Conservation (phyloP, 805 yeast species). For the Wickerhamiella dianesei region DNA sequence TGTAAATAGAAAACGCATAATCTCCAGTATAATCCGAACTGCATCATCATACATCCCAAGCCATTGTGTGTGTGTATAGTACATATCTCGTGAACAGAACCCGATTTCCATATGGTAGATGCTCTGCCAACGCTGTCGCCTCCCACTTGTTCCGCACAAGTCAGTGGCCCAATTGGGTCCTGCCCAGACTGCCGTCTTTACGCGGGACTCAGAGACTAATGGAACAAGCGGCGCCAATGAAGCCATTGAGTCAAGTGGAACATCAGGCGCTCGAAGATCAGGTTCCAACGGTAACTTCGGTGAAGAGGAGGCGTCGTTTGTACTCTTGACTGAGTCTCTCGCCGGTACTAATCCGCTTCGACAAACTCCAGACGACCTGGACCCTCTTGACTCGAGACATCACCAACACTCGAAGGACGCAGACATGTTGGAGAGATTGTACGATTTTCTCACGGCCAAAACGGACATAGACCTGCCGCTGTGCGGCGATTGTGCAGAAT, state of each 20-base stretch:
- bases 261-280: neutral
- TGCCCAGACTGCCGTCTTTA: conserved; percentile 14
- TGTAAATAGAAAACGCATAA: neutral
- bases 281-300: conserved; percentile 8
- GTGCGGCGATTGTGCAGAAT: conserved; percentile 70
- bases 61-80: neutral
- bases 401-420: conserved; percentile 7
- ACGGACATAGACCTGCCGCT: conserved; percentile 76
- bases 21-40: too few relatives aligned
- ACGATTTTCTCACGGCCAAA: conserved; percentile 55
- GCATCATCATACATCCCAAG: too few relatives aligned
- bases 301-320: conserved; percentile 19
- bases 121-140: conserved; percentile 50
- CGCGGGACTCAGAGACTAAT: neutral
- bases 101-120: conserved; percentile 3
- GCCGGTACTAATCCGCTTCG: conserved; percentile 16
- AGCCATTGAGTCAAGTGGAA: conserved; percentile 19
- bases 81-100: too few relatives aligned
- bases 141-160: conserved; percentile 43
- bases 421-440: conserved; percentile 42
- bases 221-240: conserved; percentile 9
- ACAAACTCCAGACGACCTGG: neutral
- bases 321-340: conserved; percentile 17
- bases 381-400: neutral
- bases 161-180: conserved; percentile 38